phyloP scores from a whole-genome alignment of 495 filamentous ascomycete species.

The Penicillium flavigenum region DNA sequence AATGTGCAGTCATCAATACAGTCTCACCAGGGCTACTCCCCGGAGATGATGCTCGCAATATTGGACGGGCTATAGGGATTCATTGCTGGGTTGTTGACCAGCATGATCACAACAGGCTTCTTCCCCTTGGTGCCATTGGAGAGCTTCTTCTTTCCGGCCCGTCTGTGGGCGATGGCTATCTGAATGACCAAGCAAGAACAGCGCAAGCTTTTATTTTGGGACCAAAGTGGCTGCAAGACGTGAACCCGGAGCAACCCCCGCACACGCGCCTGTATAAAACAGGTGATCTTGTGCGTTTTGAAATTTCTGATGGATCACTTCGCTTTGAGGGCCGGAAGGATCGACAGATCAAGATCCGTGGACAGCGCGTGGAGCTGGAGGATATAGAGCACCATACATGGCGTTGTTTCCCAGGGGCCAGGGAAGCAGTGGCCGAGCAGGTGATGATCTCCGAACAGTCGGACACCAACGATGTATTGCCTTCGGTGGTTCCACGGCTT shows the following conservation, averaged over 20 bases:
- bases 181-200: neutral
- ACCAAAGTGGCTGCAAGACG: neutral
- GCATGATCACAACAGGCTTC: conserved; percentile 23
- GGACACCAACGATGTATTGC: neutral
- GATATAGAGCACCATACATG: conserved; percentile 35
- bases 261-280: conserved; percentile 50
- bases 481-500: neutral
- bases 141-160: conserved; percentile 33
- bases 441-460: neutral
- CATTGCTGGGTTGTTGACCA: conserved; percentile 30
- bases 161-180: conserved; percentile 23
- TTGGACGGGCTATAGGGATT: conserved; percentile 10
- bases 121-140: conserved; percentile 31
- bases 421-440: conserved; percentile 6
- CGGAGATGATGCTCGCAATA: conserved; percentile 18
- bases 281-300: conserved; percentile 37
- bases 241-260: neutral
- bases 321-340: conserved; percentile 43
- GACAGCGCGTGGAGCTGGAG: conserved; percentile 41
- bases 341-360: conserved; percentile 46
- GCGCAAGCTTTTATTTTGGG: neutral
- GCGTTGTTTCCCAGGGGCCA: conserved; percentile 4
- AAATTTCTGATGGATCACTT: conserved; percentile 39
- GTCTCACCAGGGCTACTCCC: neutral
- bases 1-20: conserved; percentile 1